A percentile compares a stretch with the other conserved stretches of the same genome.
phyloP scores from a whole-genome alignment of 2,329 filamentous ascomycete species.

The Aspergillus sp. region DNA sequence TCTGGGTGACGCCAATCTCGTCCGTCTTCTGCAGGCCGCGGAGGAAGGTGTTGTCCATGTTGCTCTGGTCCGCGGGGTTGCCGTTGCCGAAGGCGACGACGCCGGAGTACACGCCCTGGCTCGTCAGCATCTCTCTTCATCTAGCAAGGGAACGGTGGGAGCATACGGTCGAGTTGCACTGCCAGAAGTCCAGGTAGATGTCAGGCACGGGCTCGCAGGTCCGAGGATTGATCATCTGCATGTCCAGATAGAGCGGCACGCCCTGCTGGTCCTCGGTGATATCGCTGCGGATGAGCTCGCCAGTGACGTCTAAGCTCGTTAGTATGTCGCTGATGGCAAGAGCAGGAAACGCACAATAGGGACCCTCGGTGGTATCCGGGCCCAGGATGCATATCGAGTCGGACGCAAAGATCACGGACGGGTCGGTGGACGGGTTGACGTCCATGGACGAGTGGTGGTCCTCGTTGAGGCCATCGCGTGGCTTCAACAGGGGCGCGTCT shows the following conservation, averaged over 20 bases:
- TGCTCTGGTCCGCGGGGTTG: constrained; percentile 26
- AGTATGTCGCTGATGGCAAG: neutral
- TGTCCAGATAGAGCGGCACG: constrained; percentile 33
- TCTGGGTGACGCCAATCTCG: constrained; percentile 33
- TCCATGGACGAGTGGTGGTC: constrained; percentile 27
- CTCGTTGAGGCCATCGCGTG: constrained; percentile 29
- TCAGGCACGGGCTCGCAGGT: constrained; percentile 33
- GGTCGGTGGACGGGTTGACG: constrained; percentile 14
- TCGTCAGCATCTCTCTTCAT: neutral
- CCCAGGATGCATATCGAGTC: constrained; percentile 39
- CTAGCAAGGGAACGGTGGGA: too few relatives aligned
- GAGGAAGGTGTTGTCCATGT: constrained; percentile 36
- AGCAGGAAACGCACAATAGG: constrained; percentile 35
- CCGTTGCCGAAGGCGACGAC: constrained; percentile 30
- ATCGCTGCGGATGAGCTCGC: constrained; percentile 31
- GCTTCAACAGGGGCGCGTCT: constrained; percentile 16
- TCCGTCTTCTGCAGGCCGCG: constrained; percentile 39
- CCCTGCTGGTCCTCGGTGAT: constrained; percentile 27
- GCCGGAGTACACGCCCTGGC: constrained; percentile 31
- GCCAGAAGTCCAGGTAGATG: constrained; percentile 31
- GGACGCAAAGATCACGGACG: constrained; percentile 20
- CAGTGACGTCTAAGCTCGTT: constrained; percentile 19
- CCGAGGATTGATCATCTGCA: constrained; percentile 32
- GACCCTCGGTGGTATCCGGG: constrained; percentile 47
- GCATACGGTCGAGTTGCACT: constrained; percentile 32